phyloP scores from a whole-genome alignment of 441 rosid species.

The Erysimum pusillum region DNA sequence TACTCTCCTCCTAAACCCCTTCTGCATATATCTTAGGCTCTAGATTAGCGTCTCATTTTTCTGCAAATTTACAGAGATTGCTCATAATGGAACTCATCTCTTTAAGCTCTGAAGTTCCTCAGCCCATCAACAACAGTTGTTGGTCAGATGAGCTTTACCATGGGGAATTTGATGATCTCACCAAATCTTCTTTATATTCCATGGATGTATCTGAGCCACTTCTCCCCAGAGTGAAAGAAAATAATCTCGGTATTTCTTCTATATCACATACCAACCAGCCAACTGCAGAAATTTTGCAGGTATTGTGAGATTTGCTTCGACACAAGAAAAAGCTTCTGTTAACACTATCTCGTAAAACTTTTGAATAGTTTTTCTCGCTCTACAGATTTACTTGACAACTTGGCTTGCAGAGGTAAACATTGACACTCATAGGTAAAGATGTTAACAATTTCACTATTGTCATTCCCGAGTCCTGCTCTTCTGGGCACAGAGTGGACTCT shows the following conservation, averaged over 20 bases:
- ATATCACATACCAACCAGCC: conserved; percentile 51
- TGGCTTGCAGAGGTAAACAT: conserved; percentile 88
- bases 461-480: neutral
- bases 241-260: conserved; percentile 44
- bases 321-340: neutral
- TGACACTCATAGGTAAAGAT: conserved; percentile 66
- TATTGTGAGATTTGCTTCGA: conserved; percentile 31
- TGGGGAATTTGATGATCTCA: conserved; percentile 74
- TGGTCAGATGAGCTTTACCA: conserved; percentile 81
- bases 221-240: conserved; percentile 57
- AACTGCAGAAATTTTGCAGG: conserved; percentile 71
- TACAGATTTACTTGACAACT: conserved; percentile 63
- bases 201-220: conserved; percentile 55
- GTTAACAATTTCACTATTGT: neutral
- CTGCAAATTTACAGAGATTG: conserved; percentile 57
- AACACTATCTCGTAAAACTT: neutral
- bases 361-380: neutral
- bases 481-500: neutral
- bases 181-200: conserved; percentile 59
- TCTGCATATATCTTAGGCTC: neutral
- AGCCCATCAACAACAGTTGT: conserved; percentile 49
- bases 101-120: conserved; percentile 56
- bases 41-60: conserved; percentile 16
- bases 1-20: conserved; percentile 5
- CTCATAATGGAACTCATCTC: conserved; percentile 63